Evolutionary conservation across 2,329 filamentous ascomycete genomes (phyloP).

Genomic region (Cordyceps pruinosa): DNA sequence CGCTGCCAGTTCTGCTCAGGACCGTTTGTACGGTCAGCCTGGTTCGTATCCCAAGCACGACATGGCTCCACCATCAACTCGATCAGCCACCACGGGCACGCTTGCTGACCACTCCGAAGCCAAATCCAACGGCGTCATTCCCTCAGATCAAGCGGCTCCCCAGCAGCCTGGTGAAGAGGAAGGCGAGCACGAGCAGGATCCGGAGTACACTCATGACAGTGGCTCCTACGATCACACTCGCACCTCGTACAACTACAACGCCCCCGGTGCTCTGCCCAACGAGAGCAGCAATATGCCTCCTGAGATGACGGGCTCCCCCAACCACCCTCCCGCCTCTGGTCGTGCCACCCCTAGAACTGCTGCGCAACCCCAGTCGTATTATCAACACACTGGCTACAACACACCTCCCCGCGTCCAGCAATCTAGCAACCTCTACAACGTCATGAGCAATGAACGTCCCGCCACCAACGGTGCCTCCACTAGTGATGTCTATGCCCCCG

Average conservation of each 20-base stretch:
- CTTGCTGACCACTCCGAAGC: constrained; percentile 57
- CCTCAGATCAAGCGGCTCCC: constrained; percentile 41
- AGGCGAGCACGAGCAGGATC: constrained; percentile 66
- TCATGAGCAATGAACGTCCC: constrained; percentile 74
- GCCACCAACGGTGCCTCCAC: constrained; percentile 57
- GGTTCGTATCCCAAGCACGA: constrained; percentile 72
- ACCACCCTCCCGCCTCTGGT: constrained; percentile 72
- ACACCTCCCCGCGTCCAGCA: constrained; percentile 66
- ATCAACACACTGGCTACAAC: constrained; percentile 64
- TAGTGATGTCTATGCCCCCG: constrained; percentile 64
- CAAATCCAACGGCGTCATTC: constrained; percentile 62
- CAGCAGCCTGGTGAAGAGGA: constrained; percentile 57
- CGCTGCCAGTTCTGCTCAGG: constrained; percentile 51
- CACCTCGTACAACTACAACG: constrained; percentile 70
- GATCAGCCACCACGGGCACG: constrained; percentile 50
- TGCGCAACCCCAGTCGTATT: constrained; percentile 64
- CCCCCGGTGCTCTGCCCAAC: constrained; percentile 57
- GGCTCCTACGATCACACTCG: constrained; percentile 67
- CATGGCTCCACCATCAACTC: constrained; percentile 73
- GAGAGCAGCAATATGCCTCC: constrained; percentile 69
- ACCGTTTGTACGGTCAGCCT: constrained; percentile 61
- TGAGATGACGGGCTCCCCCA: constrained; percentile 76
- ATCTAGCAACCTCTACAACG: constrained; percentile 79
- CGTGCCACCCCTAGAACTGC: constrained; percentile 80
- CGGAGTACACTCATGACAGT: constrained; percentile 83